Base-by-base conservation (phyloP, 805 yeast species). In the Tetrapisispora namnaoensis region DNA sequence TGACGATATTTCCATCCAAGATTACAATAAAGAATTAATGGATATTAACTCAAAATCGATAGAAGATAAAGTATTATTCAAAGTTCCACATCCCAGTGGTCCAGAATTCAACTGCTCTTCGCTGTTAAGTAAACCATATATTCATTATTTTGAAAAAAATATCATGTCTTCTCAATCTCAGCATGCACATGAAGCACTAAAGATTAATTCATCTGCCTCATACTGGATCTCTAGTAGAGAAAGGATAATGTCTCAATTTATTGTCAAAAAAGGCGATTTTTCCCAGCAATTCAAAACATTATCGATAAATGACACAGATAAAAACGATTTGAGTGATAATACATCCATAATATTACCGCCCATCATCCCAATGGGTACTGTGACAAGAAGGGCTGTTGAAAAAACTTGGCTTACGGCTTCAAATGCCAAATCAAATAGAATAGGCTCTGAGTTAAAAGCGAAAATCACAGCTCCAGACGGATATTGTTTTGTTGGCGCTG, bases 391-490 rank as follows among this genome's bases (percentile, higher is more conserved):
- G 55, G 96, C 98, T 2, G 96, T 93, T 2, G 99, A 93, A 62
- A 88, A 87, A 53, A 88, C 97, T 0, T 93, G 99, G 99, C 70
- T 93, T 35, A 93, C 99, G 0, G 99, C 99, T 0, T 86, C 96
- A 1, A 95, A 95, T 67, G 95, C 96, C 1, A 93, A 95, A 59
- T 71, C 71, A 53, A 78, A 79, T 42, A 71, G 97, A 52, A 78
- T 95, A 42, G 99, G 99, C 0, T 89, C 97, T 1, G 99, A 93
- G 62, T 71, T 95, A 52, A 93, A 95, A 65, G 80, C 96, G 0
- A 79, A 87, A 71, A 73, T 93, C 4, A 70, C 75, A 49, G 96
- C 97, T 0, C 99, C 99, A 0, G 67, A 74, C 2, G 97, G 97
- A 0, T 93, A 90, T 62, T 77, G 78, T 36, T 86, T 93, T 69